Evolutionary conservation across 2,329 filamentous ascomycete genomes (phyloP), one percentile per base, ranked within the genome.

Genomic region (Colletotrichum spinosum): DNA sequence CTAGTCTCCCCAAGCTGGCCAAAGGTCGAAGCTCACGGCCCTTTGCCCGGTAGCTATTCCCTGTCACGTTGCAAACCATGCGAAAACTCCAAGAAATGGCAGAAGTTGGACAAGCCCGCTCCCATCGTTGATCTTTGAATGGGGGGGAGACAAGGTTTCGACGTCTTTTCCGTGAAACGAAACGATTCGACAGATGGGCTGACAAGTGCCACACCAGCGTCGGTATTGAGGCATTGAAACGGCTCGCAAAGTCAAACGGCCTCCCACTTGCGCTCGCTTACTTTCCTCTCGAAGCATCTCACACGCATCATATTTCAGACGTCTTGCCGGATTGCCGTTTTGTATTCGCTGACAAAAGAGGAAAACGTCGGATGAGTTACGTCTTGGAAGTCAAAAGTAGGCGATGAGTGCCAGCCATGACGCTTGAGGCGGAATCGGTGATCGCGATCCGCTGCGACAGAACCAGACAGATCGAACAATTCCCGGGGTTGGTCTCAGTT

Each of bases 311-410:
- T 8, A 12, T 9, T 39, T 37, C 10, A 51, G 35, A 15, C 17
- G 55, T 10, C 13, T 46, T 49, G 37, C 35, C 15, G n/a, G 38
- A 12, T 2, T 45, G 10, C 53, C 52, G 35, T 34, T 6, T 35
- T 35, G 38, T 13, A n/a, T 17, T n/a, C 37, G 33, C 44, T 50
- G 60, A 64, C 60, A 54, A 9, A 25, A 13, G 37, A 38, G 49
- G 49, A 15, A 41, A 46, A 62, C 38, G 10, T 38, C 6, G 48
- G 63, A 57, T 62, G 48, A 56, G 52, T 60, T 63, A 42, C 39
- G 44, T 15, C 55, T 35, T 9, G 4, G 4, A 35, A 66, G 56
- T 41, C 42, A 44, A 42, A 49, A 39, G 8, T 10, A 12, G 37
- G 37, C 17, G 37, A 42, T 17, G 55, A 17, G n/a, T 15, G 25